Conservation (phyloP, 2,329 filamentous ascomycete genomes). For the Colletotrichum gigasporum region DNA sequence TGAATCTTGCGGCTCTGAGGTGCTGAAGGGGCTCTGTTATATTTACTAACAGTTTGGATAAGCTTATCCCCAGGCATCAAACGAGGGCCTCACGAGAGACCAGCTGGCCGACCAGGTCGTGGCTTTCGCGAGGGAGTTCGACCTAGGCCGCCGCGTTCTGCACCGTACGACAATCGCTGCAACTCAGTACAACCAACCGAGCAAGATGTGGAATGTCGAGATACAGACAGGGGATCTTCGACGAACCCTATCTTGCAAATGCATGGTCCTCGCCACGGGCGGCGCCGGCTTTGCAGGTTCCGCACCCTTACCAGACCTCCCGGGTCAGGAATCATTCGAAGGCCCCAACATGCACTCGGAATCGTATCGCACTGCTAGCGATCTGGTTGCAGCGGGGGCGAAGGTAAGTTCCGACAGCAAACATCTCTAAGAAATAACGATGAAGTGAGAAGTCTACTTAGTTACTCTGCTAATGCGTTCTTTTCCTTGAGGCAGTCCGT, state of each 20-base stretch:
- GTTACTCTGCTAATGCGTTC: background rate
- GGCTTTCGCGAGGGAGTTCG: slow-evolving; percentile 40
- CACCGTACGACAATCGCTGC: slow-evolving; percentile 37
- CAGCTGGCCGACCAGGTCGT: slow-evolving; percentile 38
- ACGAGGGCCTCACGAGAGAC: slow-evolving; percentile 34
- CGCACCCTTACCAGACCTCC: slow-evolving; percentile 35
- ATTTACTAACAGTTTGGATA: background rate
- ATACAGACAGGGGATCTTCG: slow-evolving; percentile 29
- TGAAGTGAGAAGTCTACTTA: too few relatives aligned
- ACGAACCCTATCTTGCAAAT: slow-evolving; percentile 30
- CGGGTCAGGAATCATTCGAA: slow-evolving; percentile 33
- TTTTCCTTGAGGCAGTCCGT: too few relatives aligned
- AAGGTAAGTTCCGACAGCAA: slow-evolving; percentile 28
- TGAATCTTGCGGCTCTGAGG: too few relatives aligned
- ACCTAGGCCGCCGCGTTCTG: slow-evolving; percentile 41
- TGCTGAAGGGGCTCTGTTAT: too few relatives aligned
- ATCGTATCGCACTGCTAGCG: slow-evolving; percentile 33
- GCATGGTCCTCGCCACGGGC: slow-evolving; percentile 40
- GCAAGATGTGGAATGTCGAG: slow-evolving; percentile 38
- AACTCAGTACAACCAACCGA: slow-evolving; percentile 36
- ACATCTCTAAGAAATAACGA: too few relatives aligned
- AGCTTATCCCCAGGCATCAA: slow-evolving; percentile 32
- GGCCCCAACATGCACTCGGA: slow-evolving; percentile 39
- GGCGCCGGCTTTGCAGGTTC: slow-evolving; percentile 36
- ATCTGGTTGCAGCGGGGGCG: slow-evolving; percentile 33